Conservation (phyloP, 768 basidiomycete genomes). For the Rhodotorula babjevae region DNA sequence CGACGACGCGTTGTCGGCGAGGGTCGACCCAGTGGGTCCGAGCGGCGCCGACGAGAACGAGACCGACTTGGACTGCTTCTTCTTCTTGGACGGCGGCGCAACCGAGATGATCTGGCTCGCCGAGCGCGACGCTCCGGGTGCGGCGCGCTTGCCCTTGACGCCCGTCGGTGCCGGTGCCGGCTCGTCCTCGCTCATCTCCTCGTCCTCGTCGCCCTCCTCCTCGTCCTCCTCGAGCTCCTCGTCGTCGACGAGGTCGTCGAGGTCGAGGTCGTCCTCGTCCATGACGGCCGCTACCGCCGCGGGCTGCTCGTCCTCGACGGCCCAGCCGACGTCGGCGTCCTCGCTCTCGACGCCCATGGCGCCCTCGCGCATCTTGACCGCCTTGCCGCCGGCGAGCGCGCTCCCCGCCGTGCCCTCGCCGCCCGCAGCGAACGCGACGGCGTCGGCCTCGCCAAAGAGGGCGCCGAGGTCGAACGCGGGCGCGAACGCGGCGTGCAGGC, state of each 20-base stretch:
- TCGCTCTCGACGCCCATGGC: constrained; percentile 50
- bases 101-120: constrained; percentile 35
- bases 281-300: background rate
- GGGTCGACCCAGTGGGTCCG: constrained; percentile 29
- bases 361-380: constrained; percentile 45
- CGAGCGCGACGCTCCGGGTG: constrained; percentile 9
- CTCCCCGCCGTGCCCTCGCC: constrained; percentile 50
- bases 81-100: constrained; percentile 38
- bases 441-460: constrained; percentile 73
- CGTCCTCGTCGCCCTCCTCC: constrained; percentile 23
- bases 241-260: constrained; percentile 17
- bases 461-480: constrained; percentile 77
- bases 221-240: constrained; percentile 16
- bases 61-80: constrained; percentile 29
- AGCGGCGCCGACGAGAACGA: constrained; percentile 37
- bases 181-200: constrained; percentile 31
- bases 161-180: constrained; percentile 1
- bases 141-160: constrained; percentile 29
- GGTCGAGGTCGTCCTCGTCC: constrained; percentile 30
- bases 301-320: constrained; percentile 26
- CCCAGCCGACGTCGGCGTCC: constrained; percentile 39
- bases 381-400: constrained; percentile 49
- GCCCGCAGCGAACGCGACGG: constrained; percentile 64
- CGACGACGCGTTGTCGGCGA: background rate
- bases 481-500: constrained; percentile 65